Conservation (phyloP, 495 filamentous ascomycete species). For the Pyrenopolyporus hunteri region DNA sequence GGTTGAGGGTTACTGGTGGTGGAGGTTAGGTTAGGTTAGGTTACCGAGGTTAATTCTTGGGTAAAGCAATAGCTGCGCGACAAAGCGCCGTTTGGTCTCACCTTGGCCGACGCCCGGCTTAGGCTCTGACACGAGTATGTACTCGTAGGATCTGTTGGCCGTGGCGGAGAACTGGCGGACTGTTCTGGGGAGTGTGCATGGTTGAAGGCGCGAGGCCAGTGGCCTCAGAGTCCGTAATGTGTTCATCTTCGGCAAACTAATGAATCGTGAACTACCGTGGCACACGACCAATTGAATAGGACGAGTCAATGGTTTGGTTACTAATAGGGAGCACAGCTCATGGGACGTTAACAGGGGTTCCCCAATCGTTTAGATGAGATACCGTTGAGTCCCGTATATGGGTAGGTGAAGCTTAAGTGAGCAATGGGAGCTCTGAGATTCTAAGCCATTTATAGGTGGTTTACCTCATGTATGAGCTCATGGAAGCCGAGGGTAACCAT, state of each 20-base stretch:
- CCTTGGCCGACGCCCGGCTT: constrained; percentile 89
- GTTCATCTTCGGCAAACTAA: constrained; percentile 53
- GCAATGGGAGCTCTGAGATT: background rate
- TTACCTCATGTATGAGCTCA: constrained; percentile 20
- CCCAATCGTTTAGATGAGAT: background rate
- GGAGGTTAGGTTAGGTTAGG: constrained; percentile 15
- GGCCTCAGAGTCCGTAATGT: constrained; percentile 63
- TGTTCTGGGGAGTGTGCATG: constrained; percentile 55
- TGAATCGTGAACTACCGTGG: constrained; percentile 14
- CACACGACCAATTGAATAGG: constrained; percentile 1
- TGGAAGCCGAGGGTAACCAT: constrained; percentile 42
- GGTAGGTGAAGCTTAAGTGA: background rate
- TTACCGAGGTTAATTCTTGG: background rate
- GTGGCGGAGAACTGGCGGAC: constrained; percentile 64
- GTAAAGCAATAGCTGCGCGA: constrained; percentile 8
- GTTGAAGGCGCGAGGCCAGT: constrained; percentile 62
- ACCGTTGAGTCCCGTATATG: background rate
- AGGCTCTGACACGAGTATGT: constrained; percentile 78
- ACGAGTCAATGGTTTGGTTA: background rate
- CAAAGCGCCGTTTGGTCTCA: constrained; percentile 47
- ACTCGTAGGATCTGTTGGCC: constrained; percentile 68
- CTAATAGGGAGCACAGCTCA: background rate
- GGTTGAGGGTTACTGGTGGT: constrained; percentile 83
- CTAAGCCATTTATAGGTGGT: no score
- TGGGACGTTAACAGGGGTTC: background rate